Conservation (phyloP, 2,329 filamentous ascomycete species). For the Cladophialophora yegresii region DNA sequence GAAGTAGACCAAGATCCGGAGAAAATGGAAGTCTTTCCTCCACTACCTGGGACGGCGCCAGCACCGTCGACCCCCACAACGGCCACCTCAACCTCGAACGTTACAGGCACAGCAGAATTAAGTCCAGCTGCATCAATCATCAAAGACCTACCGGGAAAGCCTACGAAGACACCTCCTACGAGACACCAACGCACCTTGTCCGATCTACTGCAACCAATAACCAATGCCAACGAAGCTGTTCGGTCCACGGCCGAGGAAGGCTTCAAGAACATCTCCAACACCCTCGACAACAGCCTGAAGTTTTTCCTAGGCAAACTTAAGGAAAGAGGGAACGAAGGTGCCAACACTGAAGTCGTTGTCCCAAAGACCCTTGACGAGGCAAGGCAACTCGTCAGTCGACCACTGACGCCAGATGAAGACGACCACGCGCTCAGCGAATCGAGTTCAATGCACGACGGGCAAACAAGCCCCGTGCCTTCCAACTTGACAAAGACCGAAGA, state of each 20-base stretch:
- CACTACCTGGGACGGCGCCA: constrained; percentile 32
- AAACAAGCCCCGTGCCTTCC: constrained; percentile 34
- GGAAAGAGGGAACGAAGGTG: constrained; percentile 60
- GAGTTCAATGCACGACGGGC: constrained; percentile 50
- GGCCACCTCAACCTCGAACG: constrained; percentile 32
- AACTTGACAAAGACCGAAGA: constrained; percentile 57
- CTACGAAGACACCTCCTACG: constrained; percentile 39
- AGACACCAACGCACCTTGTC: constrained; percentile 75
- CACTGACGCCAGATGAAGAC: constrained; percentile 52
- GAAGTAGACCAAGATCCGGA: constrained; percentile 47
- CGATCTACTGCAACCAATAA: constrained; percentile 81
- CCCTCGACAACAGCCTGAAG: constrained; percentile 87
- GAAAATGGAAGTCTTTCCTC: constrained; percentile 33
- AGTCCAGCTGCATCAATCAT: constrained; percentile 33
- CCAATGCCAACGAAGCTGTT: constrained; percentile 79
- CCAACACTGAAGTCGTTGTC: constrained; percentile 53
- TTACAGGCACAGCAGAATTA: constrained; percentile 37
- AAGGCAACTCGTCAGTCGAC: constrained; percentile 73
- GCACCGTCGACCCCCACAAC: constrained; percentile 26
- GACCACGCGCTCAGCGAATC: constrained; percentile 53
- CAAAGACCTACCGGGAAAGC: constrained; percentile 31
- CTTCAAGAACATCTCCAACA: constrained; percentile 87
- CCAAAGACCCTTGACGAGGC: constrained; percentile 94
- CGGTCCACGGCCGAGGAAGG: constrained; percentile 87
- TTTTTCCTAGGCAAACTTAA: constrained; percentile 87